Base-by-base conservation (phyloP, 345 rosid genomes). In the Syzygium aromaticum region DNA sequence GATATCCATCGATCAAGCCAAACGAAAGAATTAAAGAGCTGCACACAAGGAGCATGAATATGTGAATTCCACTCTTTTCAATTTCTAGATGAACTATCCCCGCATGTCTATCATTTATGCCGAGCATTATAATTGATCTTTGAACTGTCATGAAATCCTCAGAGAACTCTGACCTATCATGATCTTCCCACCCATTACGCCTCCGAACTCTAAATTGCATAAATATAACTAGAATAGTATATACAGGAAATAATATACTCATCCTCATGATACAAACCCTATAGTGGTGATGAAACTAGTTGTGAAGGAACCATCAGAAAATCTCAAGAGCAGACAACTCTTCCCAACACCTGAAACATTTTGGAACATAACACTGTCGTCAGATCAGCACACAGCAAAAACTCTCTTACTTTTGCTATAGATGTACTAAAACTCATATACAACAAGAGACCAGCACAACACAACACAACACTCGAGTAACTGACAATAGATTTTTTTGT, bases 271-370 rank as follows among this genome's bases (percentile, higher is more conserved):
- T 86, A 89, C 86, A n/a, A 84, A 97, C 99, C 99, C 99, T 87
- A 97, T 97, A 54, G 99, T 97, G 80, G 99, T 97, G 91, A 97
- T 97, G 93, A 97, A 97, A 92, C 98, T 97, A 84, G 98, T 97
- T 25, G 99, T 97, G 90, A 97, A 97, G 84, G 99, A 97, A 85
- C 99, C 99, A 91, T 96, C 98, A 3, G 98, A 97, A 92, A 97
- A 97, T 87, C 98, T 92, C 89, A 97, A 89, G 84, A 97, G 99
- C 89, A 97, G 95, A 90, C 99, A 97, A 95, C 98, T 97, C 94
- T 97, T 97, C 86, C 89, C 89, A 43, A 87, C 89, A 63, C 89
- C 89, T 87, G 89, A 52, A 84, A 84, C 17, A 7, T 53, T 51
- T 49, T 84, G 54, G 11, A 77, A 84, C 49, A 54, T 23, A 52